A percentile compares a stretch with the other conserved stretches of the same genome.
phyloP scores from a whole-genome alignment of 306 rosid species.

The Dryas drummondii region DNA sequence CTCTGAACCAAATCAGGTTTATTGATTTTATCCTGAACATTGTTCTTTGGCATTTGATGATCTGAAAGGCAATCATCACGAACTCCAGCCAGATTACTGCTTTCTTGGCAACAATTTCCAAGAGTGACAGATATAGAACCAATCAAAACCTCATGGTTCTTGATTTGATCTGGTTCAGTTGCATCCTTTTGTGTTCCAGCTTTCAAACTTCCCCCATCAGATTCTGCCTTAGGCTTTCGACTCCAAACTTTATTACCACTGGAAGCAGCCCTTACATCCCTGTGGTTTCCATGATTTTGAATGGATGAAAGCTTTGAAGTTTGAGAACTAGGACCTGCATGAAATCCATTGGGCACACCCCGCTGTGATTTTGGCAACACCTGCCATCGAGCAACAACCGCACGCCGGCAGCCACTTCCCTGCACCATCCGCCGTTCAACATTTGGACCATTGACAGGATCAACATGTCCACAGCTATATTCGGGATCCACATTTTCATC shows the following conservation, averaged over 20 bases:
- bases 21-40: conserved; percentile 41
- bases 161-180: conserved; percentile 34
- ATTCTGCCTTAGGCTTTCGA: conserved; percentile 56
- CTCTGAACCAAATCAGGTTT: conserved; percentile 39
- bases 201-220: conserved; percentile 37
- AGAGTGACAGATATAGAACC: conserved; percentile 76
- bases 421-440: conserved; percentile 40
- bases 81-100: conserved; percentile 32
- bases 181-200: conserved; percentile 39
- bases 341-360: conserved; percentile 34
- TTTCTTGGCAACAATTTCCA: conserved; percentile 44
- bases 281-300: conserved; percentile 46
- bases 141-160: conserved; percentile 62
- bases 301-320: conserved; percentile 38
- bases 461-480: conserved; percentile 27
- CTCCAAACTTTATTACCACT: conserved; percentile 57
- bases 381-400: conserved; percentile 38
- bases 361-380: conserved; percentile 44
- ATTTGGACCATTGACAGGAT: conserved; percentile 32
- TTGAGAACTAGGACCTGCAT: conserved; percentile 46
- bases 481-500: conserved; percentile 39
- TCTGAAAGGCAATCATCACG: conserved; percentile 37
- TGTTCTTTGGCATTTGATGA: conserved; percentile 40
- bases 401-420: conserved; percentile 33
- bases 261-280: conserved; percentile 41